A percentile compares a stretch with the other conserved stretches of the same genome.
Conservation (phyloP, 2,329 filamentous ascomycete genomes). For the Lachnellula willkommii region DNA sequence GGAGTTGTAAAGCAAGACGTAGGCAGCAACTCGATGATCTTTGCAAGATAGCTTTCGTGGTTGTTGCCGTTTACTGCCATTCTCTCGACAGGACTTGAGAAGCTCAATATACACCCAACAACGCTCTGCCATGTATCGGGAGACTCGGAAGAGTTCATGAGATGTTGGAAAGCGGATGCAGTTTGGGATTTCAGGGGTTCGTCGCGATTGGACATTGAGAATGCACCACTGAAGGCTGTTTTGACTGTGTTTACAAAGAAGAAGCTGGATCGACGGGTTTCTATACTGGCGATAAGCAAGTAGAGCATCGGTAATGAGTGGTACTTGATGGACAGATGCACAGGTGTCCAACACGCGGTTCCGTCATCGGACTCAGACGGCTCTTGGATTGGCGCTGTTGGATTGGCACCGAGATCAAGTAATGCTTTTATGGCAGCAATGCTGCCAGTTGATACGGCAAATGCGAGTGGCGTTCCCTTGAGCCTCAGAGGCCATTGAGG, state of each 20-base stretch:
- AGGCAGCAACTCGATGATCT: not conserved
- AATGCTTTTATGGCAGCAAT: not conserved
- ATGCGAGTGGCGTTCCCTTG: not conserved
- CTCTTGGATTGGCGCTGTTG: not conserved
- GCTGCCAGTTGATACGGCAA: not conserved
- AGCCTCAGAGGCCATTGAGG: not conserved
- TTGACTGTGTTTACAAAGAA: not conserved
- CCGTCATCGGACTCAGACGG: not conserved
- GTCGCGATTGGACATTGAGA: not conserved
- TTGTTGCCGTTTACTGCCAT: not conserved
- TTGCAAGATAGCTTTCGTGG: not conserved
- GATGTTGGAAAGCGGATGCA: not conserved
- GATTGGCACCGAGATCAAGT: not conserved
- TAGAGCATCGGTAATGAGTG: not conserved
- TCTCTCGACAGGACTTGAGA: not conserved
- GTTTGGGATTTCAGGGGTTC: too few species aligned
- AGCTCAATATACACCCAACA: not conserved
- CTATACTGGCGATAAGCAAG: not conserved
- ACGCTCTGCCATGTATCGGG: not conserved
- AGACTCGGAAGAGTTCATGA: not conserved
- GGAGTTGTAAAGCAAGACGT: not conserved
- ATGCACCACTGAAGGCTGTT: not conserved
- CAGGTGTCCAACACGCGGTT: not conserved
- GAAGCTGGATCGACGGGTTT: not conserved
- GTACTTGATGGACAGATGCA: slow-evolving; percentile 1